phyloP scores from a whole-genome alignment of 2,329 filamentous ascomycete genomes.

The Fusarium clavum region DNA sequence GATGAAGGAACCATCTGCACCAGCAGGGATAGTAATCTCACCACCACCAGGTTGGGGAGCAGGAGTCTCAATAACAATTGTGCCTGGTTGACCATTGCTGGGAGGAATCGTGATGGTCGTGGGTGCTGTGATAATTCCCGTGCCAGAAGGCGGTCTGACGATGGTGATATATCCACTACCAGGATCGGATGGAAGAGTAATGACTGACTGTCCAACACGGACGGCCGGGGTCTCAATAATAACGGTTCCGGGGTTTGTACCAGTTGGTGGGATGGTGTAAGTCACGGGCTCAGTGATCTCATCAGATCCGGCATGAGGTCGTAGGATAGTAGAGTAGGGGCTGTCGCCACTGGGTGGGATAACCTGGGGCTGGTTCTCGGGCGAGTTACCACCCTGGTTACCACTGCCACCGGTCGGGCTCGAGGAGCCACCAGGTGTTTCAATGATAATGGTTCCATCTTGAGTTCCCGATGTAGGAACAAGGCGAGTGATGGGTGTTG shows the following conservation, averaged over 20 bases:
- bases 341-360: constrained; percentile 26
- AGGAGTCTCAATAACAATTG: constrained; percentile 35
- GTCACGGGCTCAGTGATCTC: constrained; percentile 32
- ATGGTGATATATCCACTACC: constrained; percentile 31
- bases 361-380: constrained; percentile 21
- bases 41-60: constrained; percentile 6
- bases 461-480: constrained; percentile 23
- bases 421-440: constrained; percentile 23
- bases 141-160: constrained; percentile 15
- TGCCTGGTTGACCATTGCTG: constrained; percentile 17
- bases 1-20: constrained; percentile 17
- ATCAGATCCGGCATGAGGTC: constrained; percentile 24
- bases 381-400: background rate
- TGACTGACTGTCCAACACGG: constrained; percentile 13
- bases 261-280: constrained; percentile 21
- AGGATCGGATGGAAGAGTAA: constrained; percentile 37
- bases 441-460: constrained; percentile 35
- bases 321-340: constrained; percentile 24
- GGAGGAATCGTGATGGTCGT: constrained; percentile 32
- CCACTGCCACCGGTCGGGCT: constrained; percentile 4
- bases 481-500: constrained; percentile 30
- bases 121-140: constrained; percentile 22
- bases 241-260: constrained; percentile 21
- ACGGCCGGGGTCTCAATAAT: constrained; percentile 32
- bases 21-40: constrained; percentile 32